phyloP scores from a whole-genome alignment of 345 rosid genomes.

The Punica granatum region DNA sequence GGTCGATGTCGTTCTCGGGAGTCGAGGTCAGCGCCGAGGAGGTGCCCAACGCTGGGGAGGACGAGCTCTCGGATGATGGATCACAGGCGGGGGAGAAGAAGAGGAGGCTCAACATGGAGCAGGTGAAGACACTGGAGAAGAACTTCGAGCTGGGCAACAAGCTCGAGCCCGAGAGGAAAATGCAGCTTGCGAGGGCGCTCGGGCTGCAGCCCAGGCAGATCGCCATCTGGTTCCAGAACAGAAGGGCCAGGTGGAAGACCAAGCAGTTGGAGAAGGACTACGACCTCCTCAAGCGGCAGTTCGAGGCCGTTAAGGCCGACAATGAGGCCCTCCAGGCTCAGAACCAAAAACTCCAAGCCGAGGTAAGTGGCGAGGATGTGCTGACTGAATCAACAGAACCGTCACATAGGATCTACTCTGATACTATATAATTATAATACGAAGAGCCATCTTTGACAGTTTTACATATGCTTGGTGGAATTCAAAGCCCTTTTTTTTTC shows the following conservation, averaged over 20 bases:
- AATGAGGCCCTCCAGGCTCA: conserved; percentile 78
- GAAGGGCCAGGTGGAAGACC: conserved; percentile 96
- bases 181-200: conserved; percentile 91
- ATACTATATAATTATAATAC: background rate
- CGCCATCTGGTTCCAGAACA: conserved; percentile 97
- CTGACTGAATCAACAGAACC: background rate
- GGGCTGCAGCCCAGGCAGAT: conserved; percentile 96
- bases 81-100: conserved; percentile 95
- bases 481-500: too few relatives aligned
- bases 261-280: conserved; percentile 95
- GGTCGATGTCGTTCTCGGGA: conserved; percentile 61
- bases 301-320: conserved; percentile 68
- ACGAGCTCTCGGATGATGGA: conserved; percentile 88
- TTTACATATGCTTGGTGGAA: too few relatives aligned
- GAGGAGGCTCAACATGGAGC: conserved; percentile 88
- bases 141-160: conserved; percentile 92
- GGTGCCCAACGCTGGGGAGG: conserved; percentile 53
- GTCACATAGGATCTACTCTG: background rate
- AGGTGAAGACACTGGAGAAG: conserved; percentile 89
- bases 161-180: conserved; percentile 97
- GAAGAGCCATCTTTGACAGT: background rate
- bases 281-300: conserved; percentile 74
- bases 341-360: conserved; percentile 74
- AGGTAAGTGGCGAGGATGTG: conserved; percentile 30
- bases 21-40: conserved; percentile 50